phyloP scores from a whole-genome alignment of 164 flowering plant genomes.

The Macadamia tetraphylla region DNA sequence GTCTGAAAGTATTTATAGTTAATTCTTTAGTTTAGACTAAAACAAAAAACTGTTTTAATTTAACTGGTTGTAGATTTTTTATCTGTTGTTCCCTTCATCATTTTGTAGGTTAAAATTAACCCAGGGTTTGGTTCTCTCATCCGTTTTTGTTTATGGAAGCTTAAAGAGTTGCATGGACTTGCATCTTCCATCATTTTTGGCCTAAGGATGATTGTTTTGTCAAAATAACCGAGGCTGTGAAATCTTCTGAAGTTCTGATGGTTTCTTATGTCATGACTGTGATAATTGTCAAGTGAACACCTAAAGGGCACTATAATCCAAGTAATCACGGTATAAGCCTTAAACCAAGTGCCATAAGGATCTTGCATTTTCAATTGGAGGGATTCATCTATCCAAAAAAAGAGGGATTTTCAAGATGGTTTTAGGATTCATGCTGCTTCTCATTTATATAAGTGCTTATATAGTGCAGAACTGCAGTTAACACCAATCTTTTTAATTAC shows the following conservation, averaged over 20 bases:
- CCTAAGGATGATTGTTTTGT: not conserved
- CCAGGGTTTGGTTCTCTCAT: not conserved
- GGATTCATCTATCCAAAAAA: not conserved
- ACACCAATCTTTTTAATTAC: not conserved
- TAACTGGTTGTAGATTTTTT: no score
- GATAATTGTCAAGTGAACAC: not conserved
- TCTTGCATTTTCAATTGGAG: not conserved
- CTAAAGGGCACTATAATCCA: not conserved
- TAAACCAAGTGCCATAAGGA: constrained; percentile 1
- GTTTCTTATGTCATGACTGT: not conserved
- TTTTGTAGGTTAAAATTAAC: not conserved
- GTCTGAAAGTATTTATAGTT: not conserved
- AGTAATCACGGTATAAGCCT: not conserved
- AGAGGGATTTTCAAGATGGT: not conserved
- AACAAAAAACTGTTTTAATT: no score
- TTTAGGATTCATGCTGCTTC: not conserved
- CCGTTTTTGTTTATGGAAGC: not conserved
- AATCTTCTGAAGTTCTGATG: not conserved
- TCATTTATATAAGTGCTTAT: not conserved
- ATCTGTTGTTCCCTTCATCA: not conserved
- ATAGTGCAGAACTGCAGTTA: not conserved
- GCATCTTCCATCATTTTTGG: not conserved
- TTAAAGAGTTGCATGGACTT: not conserved
- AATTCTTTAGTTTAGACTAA: no score
- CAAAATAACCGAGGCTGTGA: not conserved